Evolutionary conservation across 176 grass and related monocot genomes (phyloP).

Genomic region (Eremochloa ophiuroides): DNA sequence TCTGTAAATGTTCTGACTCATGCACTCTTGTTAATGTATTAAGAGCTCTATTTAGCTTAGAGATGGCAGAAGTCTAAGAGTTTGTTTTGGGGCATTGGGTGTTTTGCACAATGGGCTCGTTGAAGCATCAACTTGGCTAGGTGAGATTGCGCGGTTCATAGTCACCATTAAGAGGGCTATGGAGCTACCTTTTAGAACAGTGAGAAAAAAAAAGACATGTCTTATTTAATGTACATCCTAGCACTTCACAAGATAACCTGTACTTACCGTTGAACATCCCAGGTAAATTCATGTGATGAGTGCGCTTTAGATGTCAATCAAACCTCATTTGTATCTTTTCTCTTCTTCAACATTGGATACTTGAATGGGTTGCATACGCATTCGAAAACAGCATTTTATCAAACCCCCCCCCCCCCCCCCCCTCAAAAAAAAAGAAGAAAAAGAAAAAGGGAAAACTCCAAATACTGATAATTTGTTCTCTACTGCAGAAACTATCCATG

Average conservation of each 20-base stretch:
- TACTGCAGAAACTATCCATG: slow-evolving; percentile 79
- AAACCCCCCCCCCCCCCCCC: no score
- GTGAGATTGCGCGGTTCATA: no score
- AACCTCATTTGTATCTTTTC: neutral
- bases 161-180: neutral
- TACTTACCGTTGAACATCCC: neutral
- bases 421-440: no score
- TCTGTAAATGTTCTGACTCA: neutral
- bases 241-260: neutral
- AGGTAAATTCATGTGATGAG: slow-evolving; percentile 24
- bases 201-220: neutral
- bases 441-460: no score
- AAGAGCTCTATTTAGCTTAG: slow-evolving; percentile 19
- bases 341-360: neutral
- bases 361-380: slow-evolving; percentile 12
- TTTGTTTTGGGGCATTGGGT: slow-evolving; percentile 15
- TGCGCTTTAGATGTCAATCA: neutral
- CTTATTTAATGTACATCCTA: neutral
- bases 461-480: slow-evolving; percentile 18
- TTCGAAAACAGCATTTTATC: neutral
- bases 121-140: slow-evolving; percentile 1
- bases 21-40: neutral
- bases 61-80: neutral
- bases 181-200: neutral
- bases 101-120: neutral